Evolutionary conservation across 148 eudicot species (phyloP).

Genomic region (Tetragonia tetragonoides): DNA sequence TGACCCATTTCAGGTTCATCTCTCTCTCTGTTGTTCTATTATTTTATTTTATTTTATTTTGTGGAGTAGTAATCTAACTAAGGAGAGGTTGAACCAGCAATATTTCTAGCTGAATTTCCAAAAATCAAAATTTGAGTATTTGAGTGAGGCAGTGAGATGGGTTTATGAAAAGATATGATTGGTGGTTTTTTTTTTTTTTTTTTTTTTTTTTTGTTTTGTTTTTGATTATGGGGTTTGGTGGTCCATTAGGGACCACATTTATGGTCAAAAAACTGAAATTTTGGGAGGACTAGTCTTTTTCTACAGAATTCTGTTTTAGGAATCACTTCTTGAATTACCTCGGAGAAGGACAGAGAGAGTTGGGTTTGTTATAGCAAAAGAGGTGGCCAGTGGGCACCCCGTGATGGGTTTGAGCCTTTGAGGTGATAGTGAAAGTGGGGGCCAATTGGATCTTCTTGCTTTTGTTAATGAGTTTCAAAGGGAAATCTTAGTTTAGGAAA

Average conservation of each 20-base stretch:
- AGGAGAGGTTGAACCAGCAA: no score
- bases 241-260: conserved; percentile 24
- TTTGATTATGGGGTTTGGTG: not conserved
- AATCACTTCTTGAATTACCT: not conserved
- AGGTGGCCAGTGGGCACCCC: conserved; percentile 9
- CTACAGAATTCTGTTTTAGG: conserved; percentile 9
- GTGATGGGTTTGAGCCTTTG: conserved; percentile 21
- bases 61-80: no score
- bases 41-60: no score
- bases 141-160: not conserved
- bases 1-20: conserved; percentile 7
- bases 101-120: no score
- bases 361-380: conserved; percentile 8
- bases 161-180: not conserved
- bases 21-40: not conserved
- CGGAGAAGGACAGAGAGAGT: not conserved
- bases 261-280: conserved; percentile 17
- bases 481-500: conserved; percentile 11
- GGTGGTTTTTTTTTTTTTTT: conserved; percentile 2
- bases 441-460: conserved; percentile 15
- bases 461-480: conserved; percentile 13
- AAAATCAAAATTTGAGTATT: not conserved
- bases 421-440: conserved; percentile 1
- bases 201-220: not conserved
- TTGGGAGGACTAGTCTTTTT: conserved; percentile 2